Conservation (phyloP, 2,329 filamentous ascomycete genomes). For the Aureobasidium namibiae region DNA sequence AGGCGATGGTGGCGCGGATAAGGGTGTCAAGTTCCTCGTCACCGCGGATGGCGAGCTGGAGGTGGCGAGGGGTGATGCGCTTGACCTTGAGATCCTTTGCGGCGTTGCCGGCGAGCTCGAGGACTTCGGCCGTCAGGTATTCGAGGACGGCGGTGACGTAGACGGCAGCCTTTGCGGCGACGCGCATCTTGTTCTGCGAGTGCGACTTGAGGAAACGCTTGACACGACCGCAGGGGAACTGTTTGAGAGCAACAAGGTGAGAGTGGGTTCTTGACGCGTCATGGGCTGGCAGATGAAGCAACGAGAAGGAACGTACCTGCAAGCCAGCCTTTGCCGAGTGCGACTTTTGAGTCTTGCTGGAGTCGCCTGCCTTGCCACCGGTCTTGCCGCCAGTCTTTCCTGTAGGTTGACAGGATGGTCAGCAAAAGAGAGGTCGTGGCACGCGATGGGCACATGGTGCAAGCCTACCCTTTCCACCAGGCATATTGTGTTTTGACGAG, state of each 20-base stretch:
- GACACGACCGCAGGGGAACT: slow-evolving; percentile 99
- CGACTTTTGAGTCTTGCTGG: slow-evolving; percentile 84
- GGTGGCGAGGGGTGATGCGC: slow-evolving; percentile 95
- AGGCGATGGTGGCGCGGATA: slow-evolving; percentile 95
- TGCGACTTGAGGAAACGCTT: slow-evolving; percentile 99
- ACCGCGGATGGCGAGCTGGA: slow-evolving; percentile 95
- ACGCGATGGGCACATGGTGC: slow-evolving; percentile 32
- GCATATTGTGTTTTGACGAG: slow-evolving; percentile 38
- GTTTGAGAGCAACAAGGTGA: slow-evolving; percentile 11
- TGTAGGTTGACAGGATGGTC: slow-evolving; percentile 23
- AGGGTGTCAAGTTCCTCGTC: slow-evolving; percentile 97
- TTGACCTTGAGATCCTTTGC: slow-evolving; percentile 99
- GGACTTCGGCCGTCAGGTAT: slow-evolving; percentile 94
- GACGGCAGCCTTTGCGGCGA: slow-evolving; percentile 95
- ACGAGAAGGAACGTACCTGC: slow-evolving; percentile 58
- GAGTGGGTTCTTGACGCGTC: slow-evolving; percentile 22
- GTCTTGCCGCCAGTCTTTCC: slow-evolving; percentile 73
- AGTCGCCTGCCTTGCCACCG: slow-evolving; percentile 65
- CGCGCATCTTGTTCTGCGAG: slow-evolving; percentile 99
- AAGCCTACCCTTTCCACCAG: slow-evolving; percentile 91
- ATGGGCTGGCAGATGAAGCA: slow-evolving; percentile 18
- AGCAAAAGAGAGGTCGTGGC: slow-evolving; percentile 19
- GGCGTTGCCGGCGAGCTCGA: slow-evolving; percentile 95
- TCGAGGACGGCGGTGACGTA: slow-evolving; percentile 97
- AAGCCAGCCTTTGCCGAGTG: slow-evolving; percentile 92